These are phyloP conservation scores for Epichloe sylvatica DNA, from an alignment of 2,329 filamentous ascomycete genomes.

Conservation along the genomic window DNA sequence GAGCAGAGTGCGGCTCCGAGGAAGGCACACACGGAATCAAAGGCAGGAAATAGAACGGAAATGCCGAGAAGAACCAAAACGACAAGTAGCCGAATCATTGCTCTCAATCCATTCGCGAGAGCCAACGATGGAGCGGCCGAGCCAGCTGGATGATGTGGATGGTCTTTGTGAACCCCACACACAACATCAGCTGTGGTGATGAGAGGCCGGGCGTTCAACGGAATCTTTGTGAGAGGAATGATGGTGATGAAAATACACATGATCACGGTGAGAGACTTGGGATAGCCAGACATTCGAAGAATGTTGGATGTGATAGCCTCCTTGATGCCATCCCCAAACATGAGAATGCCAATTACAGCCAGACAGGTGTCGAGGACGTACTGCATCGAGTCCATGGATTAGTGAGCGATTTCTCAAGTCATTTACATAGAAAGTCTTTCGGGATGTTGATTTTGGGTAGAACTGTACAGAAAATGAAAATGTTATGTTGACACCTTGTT, in stretches of 20 bases:
- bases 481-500: slow-evolving; percentile 58
- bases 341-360: slow-evolving; percentile 71
- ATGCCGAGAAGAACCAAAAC: slow-evolving; percentile 63
- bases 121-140: slow-evolving; percentile 26
- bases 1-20: slow-evolving; percentile 86
- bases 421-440: neutral
- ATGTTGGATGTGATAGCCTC: slow-evolving; percentile 91
- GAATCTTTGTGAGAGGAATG: slow-evolving; percentile 92
- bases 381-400: slow-evolving; percentile 21
- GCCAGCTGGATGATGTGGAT: slow-evolving; percentile 19
- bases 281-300: slow-evolving; percentile 60
- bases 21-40: slow-evolving; percentile 83
- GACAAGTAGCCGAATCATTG: slow-evolving; percentile 50
- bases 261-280: slow-evolving; percentile 55
- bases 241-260: slow-evolving; percentile 81
- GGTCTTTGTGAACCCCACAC: slow-evolving; percentile 49
- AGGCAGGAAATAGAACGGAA: slow-evolving; percentile 55
- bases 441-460: neutral
- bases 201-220: slow-evolving; percentile 77
- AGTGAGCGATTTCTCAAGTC: neutral
- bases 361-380: slow-evolving; percentile 70
- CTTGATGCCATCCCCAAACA: slow-evolving; percentile 83
- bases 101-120: slow-evolving; percentile 36
- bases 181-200: slow-evolving; percentile 73
- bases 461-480: slow-evolving; percentile 62